phyloP scores from a whole-genome alignment of 2,329 filamentous ascomycete species.

The Aspergillus quadricinctus region DNA sequence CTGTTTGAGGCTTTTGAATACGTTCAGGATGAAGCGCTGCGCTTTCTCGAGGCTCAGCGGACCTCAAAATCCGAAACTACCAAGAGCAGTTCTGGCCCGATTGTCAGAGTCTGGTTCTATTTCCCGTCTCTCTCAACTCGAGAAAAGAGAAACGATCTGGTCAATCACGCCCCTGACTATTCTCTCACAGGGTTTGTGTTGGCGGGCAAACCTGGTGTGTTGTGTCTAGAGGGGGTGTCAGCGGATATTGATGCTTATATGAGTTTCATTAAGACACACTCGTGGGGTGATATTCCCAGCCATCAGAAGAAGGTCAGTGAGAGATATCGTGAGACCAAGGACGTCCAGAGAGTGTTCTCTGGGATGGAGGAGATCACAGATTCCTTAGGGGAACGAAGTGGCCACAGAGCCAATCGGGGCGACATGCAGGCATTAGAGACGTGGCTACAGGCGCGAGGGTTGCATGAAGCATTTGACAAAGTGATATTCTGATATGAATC shows the following conservation, averaged over 20 bases:
- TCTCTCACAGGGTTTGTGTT: slow-evolving; percentile 56
- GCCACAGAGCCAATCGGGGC: slow-evolving; percentile 29
- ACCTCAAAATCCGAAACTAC: background rate
- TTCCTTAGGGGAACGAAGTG: slow-evolving; percentile 28
- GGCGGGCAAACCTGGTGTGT: slow-evolving; percentile 55
- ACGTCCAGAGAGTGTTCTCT: slow-evolving; percentile 22
- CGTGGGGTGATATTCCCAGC: slow-evolving; percentile 59
- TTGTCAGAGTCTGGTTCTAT: slow-evolving; percentile 59
- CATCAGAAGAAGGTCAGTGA: slow-evolving; percentile 62
- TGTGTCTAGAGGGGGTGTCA: slow-evolving; percentile 37
- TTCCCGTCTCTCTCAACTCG: slow-evolving; percentile 59
- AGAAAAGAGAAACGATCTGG: slow-evolving; percentile 55
- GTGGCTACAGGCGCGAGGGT: slow-evolving; percentile 23
- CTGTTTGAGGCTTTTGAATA: slow-evolving; percentile 45
- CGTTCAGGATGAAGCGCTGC: slow-evolving; percentile 35
- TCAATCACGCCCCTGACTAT: slow-evolving; percentile 51
- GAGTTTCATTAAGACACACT: slow-evolving; percentile 60
- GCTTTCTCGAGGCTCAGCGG: slow-evolving; percentile 24
- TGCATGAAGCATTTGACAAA: slow-evolving; percentile 28
- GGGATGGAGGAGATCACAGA: slow-evolving; percentile 34
- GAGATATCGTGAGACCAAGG: slow-evolving; percentile 42
- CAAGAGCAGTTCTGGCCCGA: slow-evolving; percentile 11
- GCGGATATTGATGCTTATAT: slow-evolving; percentile 54
- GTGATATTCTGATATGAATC: slow-evolving; percentile 24
- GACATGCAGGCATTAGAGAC: slow-evolving; percentile 34